These are phyloP conservation scores for Aspergillus intermedius DNA, from an alignment of 2,329 filamentous ascomycete species.

Conservation along the genomic window DNA sequence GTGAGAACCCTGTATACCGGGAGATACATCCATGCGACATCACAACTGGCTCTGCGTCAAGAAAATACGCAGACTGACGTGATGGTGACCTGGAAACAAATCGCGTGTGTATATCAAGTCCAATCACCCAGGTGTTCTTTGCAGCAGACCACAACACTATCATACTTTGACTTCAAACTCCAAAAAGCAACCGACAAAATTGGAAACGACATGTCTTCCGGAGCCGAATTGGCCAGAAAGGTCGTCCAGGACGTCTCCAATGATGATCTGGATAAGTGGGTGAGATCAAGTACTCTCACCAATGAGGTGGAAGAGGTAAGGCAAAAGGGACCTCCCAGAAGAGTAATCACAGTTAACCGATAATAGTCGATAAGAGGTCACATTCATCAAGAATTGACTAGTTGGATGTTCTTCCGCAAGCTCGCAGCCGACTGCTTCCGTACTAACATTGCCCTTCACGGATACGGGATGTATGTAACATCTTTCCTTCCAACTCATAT, in stretches of 20 bases:
- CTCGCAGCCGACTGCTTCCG: conserved; percentile 16
- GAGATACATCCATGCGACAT: too few relatives aligned
- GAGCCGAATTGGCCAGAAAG: background rate
- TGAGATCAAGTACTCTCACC: conserved; percentile 2
- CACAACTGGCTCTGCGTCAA: too few relatives aligned
- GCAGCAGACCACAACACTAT: background rate
- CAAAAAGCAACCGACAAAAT: background rate
- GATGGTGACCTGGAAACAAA: background rate
- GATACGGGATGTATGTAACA: conserved; percentile 14
- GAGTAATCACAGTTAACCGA: background rate
- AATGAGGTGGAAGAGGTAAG: conserved; percentile 3
- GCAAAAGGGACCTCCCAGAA: background rate
- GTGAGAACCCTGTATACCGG: background rate
- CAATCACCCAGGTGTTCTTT: background rate
- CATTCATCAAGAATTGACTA: conserved; percentile 14
- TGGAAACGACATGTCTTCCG: background rate
- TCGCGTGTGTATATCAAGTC: background rate
- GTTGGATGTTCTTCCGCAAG: conserved; percentile 20
- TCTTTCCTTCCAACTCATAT: background rate
- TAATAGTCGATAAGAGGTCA: conserved; percentile 16
- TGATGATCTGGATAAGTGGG: conserved; percentile 2
- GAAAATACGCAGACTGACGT: background rate
- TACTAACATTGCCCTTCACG: conserved; percentile 16
- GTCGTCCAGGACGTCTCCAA: conserved; percentile 2
- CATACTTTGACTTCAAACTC: background rate